Percentiles rank a stretch among this genome's conserved stretches.
Conservation (phyloP, 768 basidiomycete species). For the Lentinula guzmanii region DNA sequence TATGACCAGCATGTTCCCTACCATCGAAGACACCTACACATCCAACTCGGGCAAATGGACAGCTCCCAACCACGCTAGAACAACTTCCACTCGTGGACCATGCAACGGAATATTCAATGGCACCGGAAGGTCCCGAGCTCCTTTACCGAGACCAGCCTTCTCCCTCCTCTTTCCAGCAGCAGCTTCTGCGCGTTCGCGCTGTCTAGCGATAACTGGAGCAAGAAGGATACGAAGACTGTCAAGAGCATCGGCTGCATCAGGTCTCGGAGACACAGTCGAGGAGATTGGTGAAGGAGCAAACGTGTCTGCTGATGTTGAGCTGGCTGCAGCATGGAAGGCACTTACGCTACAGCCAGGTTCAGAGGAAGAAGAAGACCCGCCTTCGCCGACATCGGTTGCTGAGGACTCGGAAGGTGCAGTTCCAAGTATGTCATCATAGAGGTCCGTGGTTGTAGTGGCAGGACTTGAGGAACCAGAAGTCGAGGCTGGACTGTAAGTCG, state of each 20-base stretch:
- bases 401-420: not conserved
- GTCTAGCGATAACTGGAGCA: constrained; percentile 61
- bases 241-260: constrained; percentile 48
- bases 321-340: not conserved
- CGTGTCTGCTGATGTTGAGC: not conserved
- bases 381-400: not conserved
- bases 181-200: constrained; percentile 52
- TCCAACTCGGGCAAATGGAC: constrained; percentile 77
- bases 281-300: not conserved
- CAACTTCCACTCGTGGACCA: constrained; percentile 80
- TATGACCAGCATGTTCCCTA: not conserved
- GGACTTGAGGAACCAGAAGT: constrained; percentile 4
- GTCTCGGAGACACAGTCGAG: constrained; percentile 21
- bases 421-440: not conserved
- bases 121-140: constrained; percentile 49
- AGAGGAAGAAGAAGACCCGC: not conserved
- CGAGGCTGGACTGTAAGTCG: not conserved
- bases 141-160: constrained; percentile 8
- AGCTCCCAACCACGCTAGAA: constrained; percentile 81
- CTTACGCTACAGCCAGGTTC: not conserved
- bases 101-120: constrained; percentile 80
- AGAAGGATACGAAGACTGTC: constrained; percentile 70
- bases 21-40: constrained; percentile 6
- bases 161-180: constrained; percentile 35
- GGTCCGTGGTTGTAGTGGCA: constrained; percentile 1